Conservation (phyloP, 441 rosid species). For the Melastoma candidum region DNA sequence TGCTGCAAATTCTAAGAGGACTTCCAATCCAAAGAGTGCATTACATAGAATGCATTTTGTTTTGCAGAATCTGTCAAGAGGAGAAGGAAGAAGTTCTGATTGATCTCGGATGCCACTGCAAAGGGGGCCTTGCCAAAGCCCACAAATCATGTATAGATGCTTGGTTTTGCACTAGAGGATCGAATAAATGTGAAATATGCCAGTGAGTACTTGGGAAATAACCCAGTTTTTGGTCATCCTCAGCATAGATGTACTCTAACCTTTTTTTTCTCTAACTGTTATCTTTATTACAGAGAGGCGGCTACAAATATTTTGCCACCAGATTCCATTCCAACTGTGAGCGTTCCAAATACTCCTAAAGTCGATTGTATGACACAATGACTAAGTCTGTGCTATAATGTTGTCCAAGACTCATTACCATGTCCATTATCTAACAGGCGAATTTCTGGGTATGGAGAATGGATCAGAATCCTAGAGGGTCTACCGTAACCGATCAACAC, state of each 20-base stretch:
- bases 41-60: neutral
- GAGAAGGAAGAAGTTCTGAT: constrained; percentile 75
- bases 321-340: constrained; percentile 50
- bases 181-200: constrained; percentile 91
- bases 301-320: constrained; percentile 67
- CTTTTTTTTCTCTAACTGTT: no score
- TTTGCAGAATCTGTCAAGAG: constrained; percentile 67
- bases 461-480: constrained; percentile 46
- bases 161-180: constrained; percentile 78
- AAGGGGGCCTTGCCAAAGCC: constrained; percentile 70
- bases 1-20: no score
- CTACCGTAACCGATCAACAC: constrained; percentile 28
- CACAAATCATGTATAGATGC: constrained; percentile 75
- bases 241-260: no score
- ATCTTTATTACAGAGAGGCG: constrained; percentile 8
- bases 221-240: no score
- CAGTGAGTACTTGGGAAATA: constrained; percentile 35
- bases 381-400: no score
- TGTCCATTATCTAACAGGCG: constrained; percentile 28
- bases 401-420: neutral
- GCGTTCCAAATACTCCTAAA: no score
- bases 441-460: constrained; percentile 79
- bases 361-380: no score
- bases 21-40: no score
- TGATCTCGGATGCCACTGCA: constrained; percentile 79